A percentile compares a stretch with the other conserved stretches of the same genome.
phyloP scores from a whole-genome alignment of 352 stramenopile genomes.

The Pythium guiyangense region DNA sequence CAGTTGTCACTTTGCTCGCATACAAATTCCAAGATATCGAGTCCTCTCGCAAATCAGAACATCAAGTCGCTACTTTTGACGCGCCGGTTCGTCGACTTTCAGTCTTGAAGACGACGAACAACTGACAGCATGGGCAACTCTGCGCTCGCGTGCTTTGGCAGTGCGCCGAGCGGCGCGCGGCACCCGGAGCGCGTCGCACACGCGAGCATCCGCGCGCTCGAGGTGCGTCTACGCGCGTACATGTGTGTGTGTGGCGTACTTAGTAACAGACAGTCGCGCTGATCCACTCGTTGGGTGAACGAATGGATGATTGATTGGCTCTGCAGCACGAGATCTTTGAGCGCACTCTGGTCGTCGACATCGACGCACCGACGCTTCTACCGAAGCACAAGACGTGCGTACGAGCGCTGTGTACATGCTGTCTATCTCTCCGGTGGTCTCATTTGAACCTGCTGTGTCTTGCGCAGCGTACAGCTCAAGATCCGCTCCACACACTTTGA shows the following conservation, averaged over 20 bases:
- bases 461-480: constrained; percentile 6
- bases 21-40: too few relatives aligned
- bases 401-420: neutral
- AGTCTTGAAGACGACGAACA: neutral
- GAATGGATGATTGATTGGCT: neutral
- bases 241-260: neutral
- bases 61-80: too few relatives aligned
- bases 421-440: neutral
- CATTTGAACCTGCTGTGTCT: neutral
- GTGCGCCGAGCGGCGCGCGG: neutral
- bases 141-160: constrained; percentile 17
- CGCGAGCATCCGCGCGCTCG: neutral
- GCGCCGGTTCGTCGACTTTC: too few relatives aligned
- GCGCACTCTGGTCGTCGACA: constrained; percentile 5
- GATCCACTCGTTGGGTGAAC: neutral
- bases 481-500: constrained; percentile 10
- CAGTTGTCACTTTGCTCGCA: too few relatives aligned
- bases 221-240: neutral
- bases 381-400: constrained; percentile 1
- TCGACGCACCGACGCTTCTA: constrained; percentile 11
- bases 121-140: constrained; percentile 17
- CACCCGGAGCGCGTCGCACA: too few relatives aligned
- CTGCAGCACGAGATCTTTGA: constrained; percentile 3
- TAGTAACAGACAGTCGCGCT: neutral
- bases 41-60: too few relatives aligned